Conservation (phyloP, 1,139 yeast genomes). For the Taiozyma sp. region DNA sequence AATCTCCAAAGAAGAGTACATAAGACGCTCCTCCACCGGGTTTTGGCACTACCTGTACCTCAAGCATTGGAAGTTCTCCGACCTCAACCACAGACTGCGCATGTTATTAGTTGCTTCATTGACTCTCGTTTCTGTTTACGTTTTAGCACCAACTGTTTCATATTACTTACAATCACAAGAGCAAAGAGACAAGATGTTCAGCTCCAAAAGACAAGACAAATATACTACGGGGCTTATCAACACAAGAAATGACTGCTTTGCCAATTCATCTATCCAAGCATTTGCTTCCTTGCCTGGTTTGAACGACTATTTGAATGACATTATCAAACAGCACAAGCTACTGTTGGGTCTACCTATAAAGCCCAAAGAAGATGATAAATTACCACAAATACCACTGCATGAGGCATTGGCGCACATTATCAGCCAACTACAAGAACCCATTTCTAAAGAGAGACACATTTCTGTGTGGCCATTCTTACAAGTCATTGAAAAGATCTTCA, state of each 20-base stretch:
- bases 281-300: conserved; percentile 65
- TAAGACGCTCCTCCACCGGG: conserved; percentile 8
- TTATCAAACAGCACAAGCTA: conserved; percentile 29
- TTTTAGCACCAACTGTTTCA: conserved; percentile 25
- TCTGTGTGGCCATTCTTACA: conserved; percentile 79
- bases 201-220: conserved; percentile 57
- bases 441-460: conserved; percentile 45
- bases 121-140: conserved; percentile 22
- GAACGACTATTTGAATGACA: conserved; percentile 53
- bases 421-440: conserved; percentile 59
- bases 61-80: conserved; percentile 20
- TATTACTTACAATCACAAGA: conserved; percentile 15
- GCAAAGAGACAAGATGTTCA: conserved; percentile 20
- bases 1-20: conserved; percentile 13
- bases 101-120: conserved; percentile 17
- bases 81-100: conserved; percentile 9
- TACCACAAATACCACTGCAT: conserved; percentile 45
- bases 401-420: conserved; percentile 51
- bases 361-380: conserved; percentile 9
- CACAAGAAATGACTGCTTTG: conserved; percentile 85
- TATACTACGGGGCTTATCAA: conserved; percentile 81
- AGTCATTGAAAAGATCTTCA: conserved; percentile 71
- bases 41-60: conserved; percentile 12
- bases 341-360: conserved; percentile 15
- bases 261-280: conserved; percentile 88